These are phyloP conservation scores for Fragilaria crotonensis DNA, from an alignment of 108 stramenopile species.

Conservation along the genomic window DNA sequence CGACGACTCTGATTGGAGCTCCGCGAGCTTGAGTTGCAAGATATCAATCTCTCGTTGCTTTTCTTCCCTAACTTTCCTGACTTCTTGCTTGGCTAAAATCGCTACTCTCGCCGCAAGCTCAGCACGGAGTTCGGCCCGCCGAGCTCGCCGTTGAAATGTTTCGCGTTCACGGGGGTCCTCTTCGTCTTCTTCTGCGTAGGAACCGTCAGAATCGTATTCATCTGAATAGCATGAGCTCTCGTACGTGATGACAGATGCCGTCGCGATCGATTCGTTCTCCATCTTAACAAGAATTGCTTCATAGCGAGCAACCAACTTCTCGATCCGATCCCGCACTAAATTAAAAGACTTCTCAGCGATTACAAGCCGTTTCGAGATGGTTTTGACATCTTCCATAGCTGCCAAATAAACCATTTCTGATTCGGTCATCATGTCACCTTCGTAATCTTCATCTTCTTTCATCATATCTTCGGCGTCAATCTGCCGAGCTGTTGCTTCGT, in stretches of 20 bases:
- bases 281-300: constrained; percentile 63
- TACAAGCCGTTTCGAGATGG: constrained; percentile 59
- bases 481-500: constrained; percentile 54
- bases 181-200: constrained; percentile 9
- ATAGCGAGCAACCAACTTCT: constrained; percentile 62
- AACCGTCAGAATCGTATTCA: constrained; percentile 8
- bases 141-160: constrained; percentile 46
- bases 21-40: constrained; percentile 36
- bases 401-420: constrained; percentile 68
- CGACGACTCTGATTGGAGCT: constrained; percentile 38
- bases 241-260: constrained; percentile 41
- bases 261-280: constrained; percentile 45
- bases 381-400: constrained; percentile 66
- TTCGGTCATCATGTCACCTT: constrained; percentile 60
- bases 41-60: constrained; percentile 62
- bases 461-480: constrained; percentile 73
- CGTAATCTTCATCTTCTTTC: constrained; percentile 38
- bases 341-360: constrained; percentile 72
- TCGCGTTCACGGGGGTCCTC: constrained; percentile 32
- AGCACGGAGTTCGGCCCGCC: constrained; percentile 63
- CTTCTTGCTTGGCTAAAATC: constrained; percentile 49
- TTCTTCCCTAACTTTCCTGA: constrained; percentile 32
- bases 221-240: constrained; percentile 43
- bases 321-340: constrained; percentile 55
- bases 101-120: constrained; percentile 75